Conservation (phyloP, 1,284 basidiomycete genomes). For the Lignosus rhinocerotis region DNA sequence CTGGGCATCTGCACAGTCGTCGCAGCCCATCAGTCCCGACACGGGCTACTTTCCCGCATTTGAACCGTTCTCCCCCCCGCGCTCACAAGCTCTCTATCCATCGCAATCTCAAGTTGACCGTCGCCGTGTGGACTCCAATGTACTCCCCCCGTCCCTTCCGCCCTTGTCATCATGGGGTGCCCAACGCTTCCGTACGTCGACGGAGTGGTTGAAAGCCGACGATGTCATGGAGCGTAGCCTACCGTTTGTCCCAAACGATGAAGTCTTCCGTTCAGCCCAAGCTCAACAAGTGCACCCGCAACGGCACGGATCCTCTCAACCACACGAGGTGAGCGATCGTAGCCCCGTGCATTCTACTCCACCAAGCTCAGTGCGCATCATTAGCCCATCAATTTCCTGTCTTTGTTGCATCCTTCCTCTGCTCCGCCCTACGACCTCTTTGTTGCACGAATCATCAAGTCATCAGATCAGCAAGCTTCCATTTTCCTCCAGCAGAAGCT, state of each 20-base stretch:
- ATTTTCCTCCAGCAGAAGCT: conserved; percentile 86
- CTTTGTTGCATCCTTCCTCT: conserved; percentile 77
- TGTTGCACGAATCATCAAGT: conserved; percentile 80
- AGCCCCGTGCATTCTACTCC: conserved; percentile 1
- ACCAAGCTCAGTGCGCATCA: not conserved
- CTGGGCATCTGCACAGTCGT: conserved; percentile 29
- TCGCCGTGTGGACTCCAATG: conserved; percentile 24
- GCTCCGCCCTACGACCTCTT: conserved; percentile 79
- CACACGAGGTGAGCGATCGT: conserved; percentile 39
- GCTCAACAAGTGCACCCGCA: conserved; percentile 17
- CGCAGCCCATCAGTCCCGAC: conserved; percentile 33
- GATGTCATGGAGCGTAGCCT: conserved; percentile 26
- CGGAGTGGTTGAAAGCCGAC: conserved; percentile 37
- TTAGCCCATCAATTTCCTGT: conserved; percentile 83
- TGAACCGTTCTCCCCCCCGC: conserved; percentile 47
- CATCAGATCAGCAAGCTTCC: conserved; percentile 84
- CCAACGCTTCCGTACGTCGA: conserved; percentile 30
- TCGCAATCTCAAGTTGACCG: conserved; percentile 25
- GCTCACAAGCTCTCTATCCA: conserved; percentile 38
- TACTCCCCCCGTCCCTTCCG: conserved; percentile 21
- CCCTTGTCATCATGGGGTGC: conserved; percentile 29
- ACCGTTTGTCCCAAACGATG: conserved; percentile 20
- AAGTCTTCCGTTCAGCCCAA: conserved; percentile 21
- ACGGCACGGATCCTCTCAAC: conserved; percentile 27
- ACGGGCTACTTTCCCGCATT: conserved; percentile 45